These are phyloP conservation scores for Penicillium sp. DNA, from an alignment of 2,329 filamentous ascomycete genomes.

Conservation along the genomic window DNA sequence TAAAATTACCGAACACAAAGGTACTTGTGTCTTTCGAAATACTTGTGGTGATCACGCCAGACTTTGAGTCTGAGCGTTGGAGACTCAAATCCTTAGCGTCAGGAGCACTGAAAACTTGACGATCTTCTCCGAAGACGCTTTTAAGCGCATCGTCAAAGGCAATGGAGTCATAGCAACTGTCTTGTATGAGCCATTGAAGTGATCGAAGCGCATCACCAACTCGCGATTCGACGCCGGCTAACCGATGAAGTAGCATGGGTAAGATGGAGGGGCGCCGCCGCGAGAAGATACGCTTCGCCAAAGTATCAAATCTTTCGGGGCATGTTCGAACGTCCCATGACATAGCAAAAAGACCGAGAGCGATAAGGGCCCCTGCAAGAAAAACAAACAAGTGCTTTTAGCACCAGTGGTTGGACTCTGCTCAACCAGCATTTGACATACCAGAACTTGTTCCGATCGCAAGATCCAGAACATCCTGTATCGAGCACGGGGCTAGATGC, in stretches of 20 bases:
- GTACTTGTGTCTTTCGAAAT: neutral
- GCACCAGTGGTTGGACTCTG: neutral
- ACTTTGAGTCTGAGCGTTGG: neutral
- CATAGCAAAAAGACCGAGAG: neutral
- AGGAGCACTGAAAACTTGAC: slow-evolving; percentile 12
- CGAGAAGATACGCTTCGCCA: neutral
- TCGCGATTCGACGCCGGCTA: neutral
- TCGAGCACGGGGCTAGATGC: neutral
- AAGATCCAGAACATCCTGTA: neutral
- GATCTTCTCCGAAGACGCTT: slow-evolving; percentile 11
- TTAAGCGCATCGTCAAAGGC: slow-evolving; percentile 16
- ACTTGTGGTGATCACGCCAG: neutral
- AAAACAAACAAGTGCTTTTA: neutral
- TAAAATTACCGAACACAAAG: neutral
- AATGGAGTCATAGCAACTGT: slow-evolving; percentile 18
- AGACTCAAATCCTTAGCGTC: neutral
- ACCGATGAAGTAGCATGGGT: neutral
- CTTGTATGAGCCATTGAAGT: slow-evolving; percentile 3
- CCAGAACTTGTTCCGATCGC: slow-evolving; percentile 1
- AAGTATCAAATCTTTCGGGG: neutral
- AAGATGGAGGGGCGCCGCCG: neutral
- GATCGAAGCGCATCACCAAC: neutral
- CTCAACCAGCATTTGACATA: neutral
- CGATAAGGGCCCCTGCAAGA: neutral
- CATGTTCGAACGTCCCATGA: neutral